phyloP scores from a whole-genome alignment of 768 basidiomycete genomes.

The Strobilomyces echinocephalus region DNA sequence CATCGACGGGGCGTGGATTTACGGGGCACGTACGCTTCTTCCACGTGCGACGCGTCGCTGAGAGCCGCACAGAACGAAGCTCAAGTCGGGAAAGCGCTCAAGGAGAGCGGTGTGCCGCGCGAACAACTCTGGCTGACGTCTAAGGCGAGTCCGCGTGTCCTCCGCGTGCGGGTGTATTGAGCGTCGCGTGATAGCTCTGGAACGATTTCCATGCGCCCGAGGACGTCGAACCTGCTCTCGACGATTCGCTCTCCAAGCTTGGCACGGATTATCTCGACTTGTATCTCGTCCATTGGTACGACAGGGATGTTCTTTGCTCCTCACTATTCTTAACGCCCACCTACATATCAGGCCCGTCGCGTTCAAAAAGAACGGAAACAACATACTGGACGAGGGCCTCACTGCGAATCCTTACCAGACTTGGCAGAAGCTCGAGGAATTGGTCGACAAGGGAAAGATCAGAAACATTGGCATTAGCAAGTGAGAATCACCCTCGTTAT shows the following conservation, averaged over 20 bases:
- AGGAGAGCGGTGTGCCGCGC: conserved; percentile 54
- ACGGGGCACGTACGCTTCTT: conserved; percentile 40
- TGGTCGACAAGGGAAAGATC: conserved; percentile 72
- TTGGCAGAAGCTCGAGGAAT: conserved; percentile 75
- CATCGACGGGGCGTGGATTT: conserved; percentile 72
- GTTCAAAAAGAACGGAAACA: conserved; percentile 49
- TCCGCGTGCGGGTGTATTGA: not conserved
- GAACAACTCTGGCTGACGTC: conserved; percentile 65
- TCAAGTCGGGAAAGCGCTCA: conserved; percentile 62
- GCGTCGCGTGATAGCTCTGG: conserved; percentile 48
- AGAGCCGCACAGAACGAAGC: conserved; percentile 52
- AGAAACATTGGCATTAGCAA: conserved; percentile 84
- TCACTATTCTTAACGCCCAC: not conserved
- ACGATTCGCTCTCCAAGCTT: conserved; percentile 59
- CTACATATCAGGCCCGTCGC: conserved; percentile 60
- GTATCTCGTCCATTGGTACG: conserved; percentile 75
- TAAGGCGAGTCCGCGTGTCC: conserved; percentile 34
- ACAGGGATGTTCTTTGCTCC: not conserved
- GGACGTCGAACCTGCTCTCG: conserved; percentile 61
- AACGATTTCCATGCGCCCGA: conserved; percentile 72
- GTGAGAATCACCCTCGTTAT: conserved; percentile 31
- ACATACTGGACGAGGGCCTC: conserved; percentile 48
- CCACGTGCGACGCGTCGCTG: not conserved
- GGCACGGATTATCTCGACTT: conserved; percentile 72
- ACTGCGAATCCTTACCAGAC: conserved; percentile 71